Evolutionary conservation across 192 early-diverging fungal species (phyloP).

Genomic region (Piromyces sp.): DNA sequence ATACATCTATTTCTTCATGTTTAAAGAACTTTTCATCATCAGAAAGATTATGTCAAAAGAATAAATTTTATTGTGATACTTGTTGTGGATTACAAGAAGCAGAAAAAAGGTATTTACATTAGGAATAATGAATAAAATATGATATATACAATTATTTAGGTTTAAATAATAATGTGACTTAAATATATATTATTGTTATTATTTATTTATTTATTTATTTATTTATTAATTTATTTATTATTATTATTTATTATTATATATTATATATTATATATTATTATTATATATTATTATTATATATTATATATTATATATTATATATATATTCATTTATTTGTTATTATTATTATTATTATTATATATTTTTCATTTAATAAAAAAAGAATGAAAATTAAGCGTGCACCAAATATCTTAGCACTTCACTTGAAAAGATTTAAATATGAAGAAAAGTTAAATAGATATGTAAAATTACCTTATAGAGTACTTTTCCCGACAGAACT

Average conservation of each 20-base stretch:
- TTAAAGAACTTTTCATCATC: conserved; percentile 89
- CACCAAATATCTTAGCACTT: conserved; percentile 86
- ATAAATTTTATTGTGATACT: conserved; percentile 95
- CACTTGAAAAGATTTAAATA: conserved; percentile 98
- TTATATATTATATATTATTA: no score
- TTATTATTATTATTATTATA: background rate
- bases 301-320: no score
- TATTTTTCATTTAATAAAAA: no score
- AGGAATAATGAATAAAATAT: no score
- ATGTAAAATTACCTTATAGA: conserved; percentile 86
- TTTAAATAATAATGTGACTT: no score
- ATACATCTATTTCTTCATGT: conserved; percentile 85
- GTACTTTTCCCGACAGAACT: conserved; percentile 89
- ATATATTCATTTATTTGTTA: background rate
- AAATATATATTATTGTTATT: no score
- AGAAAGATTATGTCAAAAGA: conserved; percentile 84
- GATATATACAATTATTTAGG: no score
- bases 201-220: no score
- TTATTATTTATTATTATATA: no score
- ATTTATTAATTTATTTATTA: no score
- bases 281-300: no score
- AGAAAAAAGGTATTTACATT: conserved; percentile 54
- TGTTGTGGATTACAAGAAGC: conserved; percentile 93
- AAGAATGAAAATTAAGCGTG: conserved; percentile 85
- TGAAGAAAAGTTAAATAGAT: conserved; percentile 73